These are phyloP conservation scores for Globisporangium irregulare DNA, from an alignment of 352 stramenopile genomes.

Conservation along the genomic window DNA sequence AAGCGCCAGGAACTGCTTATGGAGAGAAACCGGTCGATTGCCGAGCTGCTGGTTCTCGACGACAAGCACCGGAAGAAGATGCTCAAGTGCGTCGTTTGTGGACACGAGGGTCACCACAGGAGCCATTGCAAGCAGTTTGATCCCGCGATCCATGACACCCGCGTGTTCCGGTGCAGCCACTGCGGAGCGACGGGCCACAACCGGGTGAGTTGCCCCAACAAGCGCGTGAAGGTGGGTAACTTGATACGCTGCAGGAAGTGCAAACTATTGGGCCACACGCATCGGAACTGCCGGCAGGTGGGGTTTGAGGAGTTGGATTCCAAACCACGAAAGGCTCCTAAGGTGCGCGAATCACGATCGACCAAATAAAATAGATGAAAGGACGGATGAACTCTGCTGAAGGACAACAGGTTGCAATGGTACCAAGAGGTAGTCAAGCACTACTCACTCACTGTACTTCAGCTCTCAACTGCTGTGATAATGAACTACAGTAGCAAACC, in stretches of 20 bases:
- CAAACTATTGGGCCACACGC: constrained; percentile 8
- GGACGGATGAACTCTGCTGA: too few relatives aligned
- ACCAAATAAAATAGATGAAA: too few relatives aligned
- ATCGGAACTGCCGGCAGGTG: not conserved
- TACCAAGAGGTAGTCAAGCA: too few relatives aligned
- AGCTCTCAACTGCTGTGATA: too few relatives aligned
- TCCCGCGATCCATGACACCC: not conserved
- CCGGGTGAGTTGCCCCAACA: not conserved
- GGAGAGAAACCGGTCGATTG: not conserved
- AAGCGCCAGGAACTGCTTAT: not conserved
- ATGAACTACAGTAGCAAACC: too few relatives aligned
- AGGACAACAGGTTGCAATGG: too few relatives aligned
- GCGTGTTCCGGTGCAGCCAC: not conserved
- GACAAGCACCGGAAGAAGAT: not conserved
- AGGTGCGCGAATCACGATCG: too few relatives aligned
- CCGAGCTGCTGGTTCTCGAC: not conserved
- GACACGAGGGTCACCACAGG: not conserved
- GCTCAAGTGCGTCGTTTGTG: not conserved
- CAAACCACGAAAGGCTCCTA: too few relatives aligned
- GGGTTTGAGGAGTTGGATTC: too few relatives aligned
- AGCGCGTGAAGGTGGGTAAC: not conserved
- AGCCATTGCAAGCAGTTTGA: not conserved
- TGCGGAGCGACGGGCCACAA: constrained; percentile 6
- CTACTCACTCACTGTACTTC: too few relatives aligned
- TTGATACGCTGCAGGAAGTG: constrained; percentile 13